Base-by-base conservation (phyloP, 306 rosid genomes). In the Leucaena leucocephala region DNA sequence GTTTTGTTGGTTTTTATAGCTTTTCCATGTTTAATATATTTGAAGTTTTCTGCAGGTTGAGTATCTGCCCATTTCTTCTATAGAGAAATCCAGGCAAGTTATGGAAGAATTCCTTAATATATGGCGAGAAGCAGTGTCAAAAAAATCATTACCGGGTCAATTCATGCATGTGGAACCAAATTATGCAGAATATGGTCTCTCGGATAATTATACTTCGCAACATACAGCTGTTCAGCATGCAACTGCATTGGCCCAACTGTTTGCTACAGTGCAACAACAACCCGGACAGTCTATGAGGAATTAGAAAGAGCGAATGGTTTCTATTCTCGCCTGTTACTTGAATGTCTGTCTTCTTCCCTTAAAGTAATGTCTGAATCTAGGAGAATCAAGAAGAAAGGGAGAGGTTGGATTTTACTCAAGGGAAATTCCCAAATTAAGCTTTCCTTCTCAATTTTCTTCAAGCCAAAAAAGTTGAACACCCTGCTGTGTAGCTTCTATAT, bases 181-280 rank as follows among this genome's bases (percentile, higher is more conserved):
- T 69, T 95, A 86, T 85, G 87, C 86, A 7, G 98, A 95, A 73
- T 91, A 74, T 78, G 97, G 97, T 48, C 98, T 90, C 42, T 64
- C 81, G 16, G 98, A 93, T 86, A 83, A 38, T 76, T 95, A 89
- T 66, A 85, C 93, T 38, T 68, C 87, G 39, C 98, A 93, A 70
- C 99, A 95, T 78, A 91, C 97, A 2, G 98, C 96, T 4, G 89
- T 95, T 78, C 99, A 93, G 72, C 93, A 93, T 77, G 97, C 96
- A 69, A 85, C 87, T 39, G 89, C 90, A 1, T 82, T 95, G 83
- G 92, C 93, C 75, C 97, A 93, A 58, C 80, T 95, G 21, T 90
- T 95, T 80, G 91, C 92, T 12, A 84, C 96, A 2, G 94, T 84
- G 52, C 97, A 89, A 21, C 84, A 88, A 21, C 84, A 87, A 21